Base-by-base conservation (phyloP, 2,329 filamentous ascomycete species). In the Sodiomyces alkalinus region DNA sequence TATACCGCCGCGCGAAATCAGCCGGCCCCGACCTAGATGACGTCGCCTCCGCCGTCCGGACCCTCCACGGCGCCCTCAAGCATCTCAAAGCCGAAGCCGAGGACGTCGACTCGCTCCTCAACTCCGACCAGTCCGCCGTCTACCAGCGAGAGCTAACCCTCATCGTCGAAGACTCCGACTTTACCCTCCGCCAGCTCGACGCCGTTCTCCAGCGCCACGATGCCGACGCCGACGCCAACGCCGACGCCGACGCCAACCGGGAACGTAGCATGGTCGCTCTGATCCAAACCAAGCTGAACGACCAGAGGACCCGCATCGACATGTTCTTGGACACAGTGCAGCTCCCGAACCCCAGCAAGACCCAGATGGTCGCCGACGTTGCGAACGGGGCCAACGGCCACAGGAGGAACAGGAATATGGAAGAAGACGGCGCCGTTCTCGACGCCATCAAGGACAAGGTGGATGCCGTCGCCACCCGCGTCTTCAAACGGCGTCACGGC, bases 361-460 rank as follows among this genome's bases (percentile, higher is more conserved):
- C 40, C 41, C 35, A 19, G 38, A 39, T 35, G 35, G 43, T 52
- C 27, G 46, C 45, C 8, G 42, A 55, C 20, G 46, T 49, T n/a
- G 51, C 52, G 25, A 53, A 46, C 23, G 45, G 52, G 12, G 14
- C n/a, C 5, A 17, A 25, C 23, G n/a, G n/a, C n/a, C n/a, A n/a
- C n/a, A n/a, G n/a, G n/a, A n/a, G n/a, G n/a, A n/a, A n/a, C n/a
- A n/a, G n/a, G n/a, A n/a, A n/a, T n/a, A n/a, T n/a, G n/a, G n/a
- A n/a, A n/a, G n/a, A n/a, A n/a, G n/a, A n/a, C n/a, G n/a, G n/a
- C n/a, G 15, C 5, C 7, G 50, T 57, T 15, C 48, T 72, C 19
- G 63, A 74, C 32, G 43, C 45, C 6, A 71, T 75, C 41, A 65
- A 71, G 44, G 62, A 69, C 42, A 70, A 73, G 40, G 63, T 75